Conservation (phyloP, 179 eudicot genomes). For the Sideroxylon spinosum region DNA sequence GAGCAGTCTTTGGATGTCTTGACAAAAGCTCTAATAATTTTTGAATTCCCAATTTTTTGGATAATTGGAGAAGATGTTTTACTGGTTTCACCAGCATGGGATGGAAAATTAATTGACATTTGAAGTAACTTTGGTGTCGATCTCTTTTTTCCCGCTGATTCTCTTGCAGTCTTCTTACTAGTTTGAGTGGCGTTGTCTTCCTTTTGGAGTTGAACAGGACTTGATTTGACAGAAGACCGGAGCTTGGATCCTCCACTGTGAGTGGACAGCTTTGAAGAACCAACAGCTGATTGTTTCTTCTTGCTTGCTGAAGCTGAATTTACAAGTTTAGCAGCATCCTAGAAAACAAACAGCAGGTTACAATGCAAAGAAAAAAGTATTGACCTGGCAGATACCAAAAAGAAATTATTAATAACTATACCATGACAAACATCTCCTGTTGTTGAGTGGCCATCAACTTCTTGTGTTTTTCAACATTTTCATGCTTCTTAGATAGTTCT, state of each 20-base stretch:
- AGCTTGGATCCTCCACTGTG: conserved; percentile 34
- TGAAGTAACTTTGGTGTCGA: conserved; percentile 32
- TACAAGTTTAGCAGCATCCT: conserved; percentile 32
- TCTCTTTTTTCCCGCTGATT: conserved; percentile 28
- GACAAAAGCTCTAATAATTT: conserved; percentile 36
- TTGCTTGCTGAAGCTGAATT: conserved; percentile 28
- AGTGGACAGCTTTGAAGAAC: conserved; percentile 23
- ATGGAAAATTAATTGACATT: conserved; percentile 37
- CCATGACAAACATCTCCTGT: conserved; percentile 26
- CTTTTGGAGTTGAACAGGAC: conserved; percentile 32
- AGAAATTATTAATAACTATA: not conserved
- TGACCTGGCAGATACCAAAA: not conserved
- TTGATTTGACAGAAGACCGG: conserved; percentile 36
- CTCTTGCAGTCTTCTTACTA: conserved; percentile 25
- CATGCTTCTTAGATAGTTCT: conserved; percentile 12
- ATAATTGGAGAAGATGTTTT: conserved; percentile 30
- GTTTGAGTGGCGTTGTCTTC: conserved; percentile 26
- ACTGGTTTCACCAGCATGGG: conserved; percentile 24
- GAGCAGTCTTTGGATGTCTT: conserved; percentile 40
- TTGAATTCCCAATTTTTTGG: conserved; percentile 35
- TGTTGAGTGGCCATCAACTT: conserved; percentile 20
- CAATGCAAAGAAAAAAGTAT: conserved; percentile 5
- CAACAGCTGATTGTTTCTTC: conserved; percentile 24
- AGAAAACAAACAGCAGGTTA: conserved; percentile 16
- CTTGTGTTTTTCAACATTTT: conserved; percentile 18